Conservation (phyloP, 1,139 yeast genomes). For the Taphrina deformans region DNA sequence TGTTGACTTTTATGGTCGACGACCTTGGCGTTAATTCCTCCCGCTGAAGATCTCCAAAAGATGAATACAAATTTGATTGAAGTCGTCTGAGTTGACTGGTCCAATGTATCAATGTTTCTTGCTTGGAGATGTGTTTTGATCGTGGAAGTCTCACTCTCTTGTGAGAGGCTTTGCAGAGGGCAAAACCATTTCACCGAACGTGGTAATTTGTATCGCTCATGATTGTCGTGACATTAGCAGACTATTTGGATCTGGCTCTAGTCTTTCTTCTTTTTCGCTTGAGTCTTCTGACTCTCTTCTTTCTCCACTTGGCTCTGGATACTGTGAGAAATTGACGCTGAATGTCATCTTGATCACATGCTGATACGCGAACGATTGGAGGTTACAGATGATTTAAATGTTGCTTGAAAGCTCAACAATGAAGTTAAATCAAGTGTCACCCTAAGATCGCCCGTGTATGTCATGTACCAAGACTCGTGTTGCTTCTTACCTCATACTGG, state of each 20-base stretch:
- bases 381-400: no score
- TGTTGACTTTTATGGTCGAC: background rate
- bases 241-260: constrained; percentile 33
- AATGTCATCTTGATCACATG: no score
- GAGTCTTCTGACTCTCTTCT: constrained; percentile 35
- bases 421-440: no score
- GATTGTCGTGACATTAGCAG: background rate
- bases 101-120: background rate
- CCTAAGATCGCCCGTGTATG: background rate
- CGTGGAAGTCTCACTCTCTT: background rate
- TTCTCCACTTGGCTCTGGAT: constrained; percentile 33
- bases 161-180: background rate
- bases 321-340: no score
- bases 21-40: background rate
- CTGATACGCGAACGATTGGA: no score
- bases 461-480: background rate
- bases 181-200: background rate
- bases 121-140: background rate
- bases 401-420: no score
- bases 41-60: background rate
- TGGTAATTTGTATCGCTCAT: background rate
- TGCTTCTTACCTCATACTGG: background rate
- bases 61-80: no score
- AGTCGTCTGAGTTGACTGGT: no score
- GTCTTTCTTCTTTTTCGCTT: constrained; percentile 35